These are phyloP conservation scores for Bruguiera hainesii DNA, from an alignment of 441 rosid species.

Conservation along the genomic window DNA sequence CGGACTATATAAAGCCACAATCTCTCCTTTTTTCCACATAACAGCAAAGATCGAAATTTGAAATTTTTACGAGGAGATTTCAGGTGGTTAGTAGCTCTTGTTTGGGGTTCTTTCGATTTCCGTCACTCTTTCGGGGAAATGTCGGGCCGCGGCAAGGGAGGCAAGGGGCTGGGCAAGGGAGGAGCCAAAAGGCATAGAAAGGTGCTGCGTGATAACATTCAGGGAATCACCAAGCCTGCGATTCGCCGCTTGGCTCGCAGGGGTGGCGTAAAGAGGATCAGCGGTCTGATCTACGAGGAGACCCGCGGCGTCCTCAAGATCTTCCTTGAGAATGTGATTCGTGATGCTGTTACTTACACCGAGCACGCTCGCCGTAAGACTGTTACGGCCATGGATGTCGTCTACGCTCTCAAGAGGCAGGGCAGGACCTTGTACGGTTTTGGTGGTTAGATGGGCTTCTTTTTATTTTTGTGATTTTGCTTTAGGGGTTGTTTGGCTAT, in stretches of 20 bases:
- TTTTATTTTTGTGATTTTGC: not conserved
- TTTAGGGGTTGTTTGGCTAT: too few species aligned
- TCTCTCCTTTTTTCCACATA: too few species aligned
- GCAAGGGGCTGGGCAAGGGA: conserved; percentile 7
- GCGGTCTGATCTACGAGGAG: not conserved
- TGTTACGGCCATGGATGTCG: conserved; percentile 1
- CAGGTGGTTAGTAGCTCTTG: too few species aligned
- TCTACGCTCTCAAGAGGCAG: conserved; percentile 3
- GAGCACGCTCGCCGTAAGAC: conserved; percentile 2
- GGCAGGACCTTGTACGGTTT: conserved; percentile 4
- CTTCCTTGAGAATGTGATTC: not conserved
- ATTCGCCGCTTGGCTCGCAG: conserved; percentile 5
- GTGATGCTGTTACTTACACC: conserved; percentile 1
- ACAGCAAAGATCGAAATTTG: too few species aligned
- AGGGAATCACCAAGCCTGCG: conserved; percentile 8
- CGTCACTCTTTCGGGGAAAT: not conserved
- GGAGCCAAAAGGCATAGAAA: conserved; percentile 2
- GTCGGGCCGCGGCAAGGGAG: conserved; percentile 1
- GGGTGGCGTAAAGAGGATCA: conserved; percentile 2
- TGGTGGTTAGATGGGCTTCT: not conserved
- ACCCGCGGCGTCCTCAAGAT: not conserved
- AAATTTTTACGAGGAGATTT: too few species aligned
- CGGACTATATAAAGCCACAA: not conserved
- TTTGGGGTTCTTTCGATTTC: too few species aligned
- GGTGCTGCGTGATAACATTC: conserved; percentile 2